A percentile compares a stretch with the other conserved stretches of the same genome.
phyloP scores from a whole-genome alignment of 352 stramenopile genomes.

The Phytopythium vexans region DNA sequence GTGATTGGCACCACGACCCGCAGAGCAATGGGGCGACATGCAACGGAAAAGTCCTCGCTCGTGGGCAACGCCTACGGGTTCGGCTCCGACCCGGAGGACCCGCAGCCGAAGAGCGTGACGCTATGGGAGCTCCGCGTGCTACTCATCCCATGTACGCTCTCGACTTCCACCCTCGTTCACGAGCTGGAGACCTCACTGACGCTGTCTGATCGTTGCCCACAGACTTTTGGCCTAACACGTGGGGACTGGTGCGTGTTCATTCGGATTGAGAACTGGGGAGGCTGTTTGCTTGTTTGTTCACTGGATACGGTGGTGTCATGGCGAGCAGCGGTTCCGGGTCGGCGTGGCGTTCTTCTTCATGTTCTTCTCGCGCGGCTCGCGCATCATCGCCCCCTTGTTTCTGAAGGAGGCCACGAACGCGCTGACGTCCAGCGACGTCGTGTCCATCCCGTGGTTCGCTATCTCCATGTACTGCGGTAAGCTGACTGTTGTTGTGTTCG shows the following conservation, averaged over 20 bases:
- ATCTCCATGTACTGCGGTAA: conserved; percentile 65
- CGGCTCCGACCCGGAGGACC: conserved; percentile 21
- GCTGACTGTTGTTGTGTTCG: conserved; percentile 6
- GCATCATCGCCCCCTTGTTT: conserved; percentile 69
- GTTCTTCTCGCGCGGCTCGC: conserved; percentile 60
- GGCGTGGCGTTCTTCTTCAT: conserved; percentile 64
- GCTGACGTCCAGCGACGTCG: conserved; percentile 36
- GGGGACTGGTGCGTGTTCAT: conserved; percentile 39
- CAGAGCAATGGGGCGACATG: conserved; percentile 1
- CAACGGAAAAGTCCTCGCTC: conserved; percentile 34
- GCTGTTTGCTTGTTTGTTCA: not conserved
- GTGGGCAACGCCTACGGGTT: conserved; percentile 18
- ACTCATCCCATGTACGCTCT: conserved; percentile 58
- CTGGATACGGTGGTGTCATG: not conserved
- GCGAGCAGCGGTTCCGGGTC: conserved; percentile 49
- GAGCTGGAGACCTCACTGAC: no score
- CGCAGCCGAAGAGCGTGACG: conserved; percentile 25
- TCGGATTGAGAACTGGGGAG: not conserved
- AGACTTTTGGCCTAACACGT: conserved; percentile 79
- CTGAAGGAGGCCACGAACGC: conserved; percentile 64
- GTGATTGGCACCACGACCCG: not conserved
- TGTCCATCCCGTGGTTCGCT: conserved; percentile 31
- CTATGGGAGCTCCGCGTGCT: conserved; percentile 65
- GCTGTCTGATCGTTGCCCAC: not conserved
- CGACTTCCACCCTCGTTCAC: no score